Conservation (phyloP, 2,329 filamentous ascomycete genomes). For the Aureobasidium sp. region DNA sequence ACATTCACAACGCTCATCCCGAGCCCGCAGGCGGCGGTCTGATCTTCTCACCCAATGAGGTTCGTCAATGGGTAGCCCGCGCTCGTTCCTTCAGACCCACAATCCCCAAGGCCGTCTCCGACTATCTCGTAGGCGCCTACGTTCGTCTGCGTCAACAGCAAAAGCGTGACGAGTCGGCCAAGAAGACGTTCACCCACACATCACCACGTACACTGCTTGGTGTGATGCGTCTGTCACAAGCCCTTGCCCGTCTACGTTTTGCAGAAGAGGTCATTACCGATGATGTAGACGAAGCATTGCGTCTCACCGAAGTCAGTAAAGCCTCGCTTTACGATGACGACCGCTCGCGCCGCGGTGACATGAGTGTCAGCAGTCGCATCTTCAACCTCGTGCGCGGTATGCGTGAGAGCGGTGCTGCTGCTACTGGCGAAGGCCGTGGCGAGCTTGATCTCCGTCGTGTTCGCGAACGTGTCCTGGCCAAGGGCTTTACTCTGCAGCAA, state of each 20-base stretch:
- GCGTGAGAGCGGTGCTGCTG: conserved; percentile 72
- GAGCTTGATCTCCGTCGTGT: conserved; percentile 85
- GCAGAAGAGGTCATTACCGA: conserved; percentile 75
- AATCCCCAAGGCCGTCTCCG: conserved; percentile 75
- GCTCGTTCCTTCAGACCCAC: conserved; percentile 82
- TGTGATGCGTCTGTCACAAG: conserved; percentile 86
- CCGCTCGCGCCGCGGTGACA: conserved; percentile 50
- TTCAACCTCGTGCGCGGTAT: conserved; percentile 89
- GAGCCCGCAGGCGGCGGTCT: conserved; percentile 56
- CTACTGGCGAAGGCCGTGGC: conserved; percentile 64
- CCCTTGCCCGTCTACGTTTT: conserved; percentile 85
- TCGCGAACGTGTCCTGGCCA: conserved; percentile 83
- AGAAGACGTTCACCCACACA: conserved; percentile 89
- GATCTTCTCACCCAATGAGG: conserved; percentile 87
- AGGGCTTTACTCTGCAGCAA: conserved; percentile 94
- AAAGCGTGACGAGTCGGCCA: conserved; percentile 80
- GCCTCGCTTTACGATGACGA: conserved; percentile 73
- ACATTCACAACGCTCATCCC: conserved; percentile 93
- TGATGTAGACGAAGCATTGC: conserved; percentile 90
- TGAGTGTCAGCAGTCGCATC: conserved; percentile 80
- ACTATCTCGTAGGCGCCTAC: conserved; percentile 96
- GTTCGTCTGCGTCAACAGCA: conserved; percentile 89
- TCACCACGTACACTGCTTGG: conserved; percentile 89
- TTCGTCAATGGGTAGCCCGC: conserved; percentile 90
- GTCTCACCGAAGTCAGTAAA: conserved; percentile 88